These are phyloP conservation scores for Moesziomyces aphidis DNA, from an alignment of 1,284 basidiomycete genomes.

Conservation along the genomic window DNA sequence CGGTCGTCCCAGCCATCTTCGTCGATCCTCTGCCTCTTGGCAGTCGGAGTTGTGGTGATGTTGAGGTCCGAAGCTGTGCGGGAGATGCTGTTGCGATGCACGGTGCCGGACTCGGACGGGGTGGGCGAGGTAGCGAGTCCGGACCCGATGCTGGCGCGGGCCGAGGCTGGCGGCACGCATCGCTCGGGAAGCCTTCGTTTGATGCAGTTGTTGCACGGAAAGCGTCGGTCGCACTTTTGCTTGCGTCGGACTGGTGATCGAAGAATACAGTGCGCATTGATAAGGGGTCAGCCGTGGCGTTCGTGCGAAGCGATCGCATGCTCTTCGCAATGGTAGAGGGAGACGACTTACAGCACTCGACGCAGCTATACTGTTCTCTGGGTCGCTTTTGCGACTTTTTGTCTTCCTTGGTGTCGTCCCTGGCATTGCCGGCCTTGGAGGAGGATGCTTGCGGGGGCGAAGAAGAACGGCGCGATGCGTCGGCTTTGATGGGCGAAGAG, in stretches of 20 bases:
- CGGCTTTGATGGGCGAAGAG: conserved; percentile 40
- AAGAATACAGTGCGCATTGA: not conserved
- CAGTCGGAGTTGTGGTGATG: conserved; percentile 3
- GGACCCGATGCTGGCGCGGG: conserved; percentile 10
- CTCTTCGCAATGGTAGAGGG: not conserved
- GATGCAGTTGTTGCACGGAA: conserved; percentile 56
- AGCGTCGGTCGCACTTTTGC: conserved; percentile 55
- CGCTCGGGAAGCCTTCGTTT: conserved; percentile 45
- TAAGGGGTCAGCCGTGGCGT: not conserved
- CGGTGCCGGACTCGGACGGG: conserved; percentile 20
- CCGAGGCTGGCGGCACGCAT: conserved; percentile 45
- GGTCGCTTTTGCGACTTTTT: conserved; percentile 39
- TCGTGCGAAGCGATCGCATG: not conserved
- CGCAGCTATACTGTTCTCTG: conserved; percentile 51
- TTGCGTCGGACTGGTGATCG: conserved; percentile 38
- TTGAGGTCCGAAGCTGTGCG: conserved; percentile 34
- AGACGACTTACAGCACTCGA: conserved; percentile 43
- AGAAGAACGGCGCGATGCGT: conserved; percentile 3
- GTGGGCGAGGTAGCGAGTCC: conserved; percentile 11
- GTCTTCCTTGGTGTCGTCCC: conserved; percentile 25
- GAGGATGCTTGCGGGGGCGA: conserved; percentile 13
- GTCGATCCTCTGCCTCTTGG: conserved; percentile 24
- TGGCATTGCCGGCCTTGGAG: conserved; percentile 2
- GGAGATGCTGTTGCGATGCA: conserved; percentile 24
- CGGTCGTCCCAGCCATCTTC: conserved; percentile 42